phyloP scores from a whole-genome alignment of 2,329 filamentous ascomycete genomes.

The Pseudogymnoascus sp. region DNA sequence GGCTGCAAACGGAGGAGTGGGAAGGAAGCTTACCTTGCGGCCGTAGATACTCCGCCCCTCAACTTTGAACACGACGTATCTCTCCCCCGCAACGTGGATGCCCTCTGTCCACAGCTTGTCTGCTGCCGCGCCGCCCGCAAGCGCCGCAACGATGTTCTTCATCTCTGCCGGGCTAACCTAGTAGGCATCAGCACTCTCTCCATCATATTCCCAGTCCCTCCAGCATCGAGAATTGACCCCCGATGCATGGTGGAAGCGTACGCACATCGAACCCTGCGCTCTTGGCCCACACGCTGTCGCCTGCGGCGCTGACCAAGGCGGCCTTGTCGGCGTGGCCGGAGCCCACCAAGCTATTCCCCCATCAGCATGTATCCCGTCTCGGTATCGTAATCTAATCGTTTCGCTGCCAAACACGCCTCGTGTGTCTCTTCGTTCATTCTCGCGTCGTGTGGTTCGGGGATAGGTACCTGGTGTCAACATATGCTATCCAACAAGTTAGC shows the following conservation, averaged over 20 bases:
- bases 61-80: constrained; percentile 68
- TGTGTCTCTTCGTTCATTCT: neutral
- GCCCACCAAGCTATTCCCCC: constrained; percentile 60
- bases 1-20: neutral
- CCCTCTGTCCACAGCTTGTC: constrained; percentile 65
- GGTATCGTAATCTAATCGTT: neutral
- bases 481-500: constrained; percentile 34
- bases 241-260: neutral
- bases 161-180: constrained; percentile 52
- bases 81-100: constrained; percentile 65
- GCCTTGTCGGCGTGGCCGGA: constrained; percentile 74
- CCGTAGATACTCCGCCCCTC: constrained; percentile 76
- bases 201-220: neutral
- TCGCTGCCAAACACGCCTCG: neutral
- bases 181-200: constrained; percentile 19
- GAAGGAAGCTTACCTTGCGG: constrained; percentile 60
- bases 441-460: constrained; percentile 8
- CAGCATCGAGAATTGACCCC: neutral
- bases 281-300: constrained; percentile 72
- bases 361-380: constrained; percentile 17
- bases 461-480: constrained; percentile 52
- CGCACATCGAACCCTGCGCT: constrained; percentile 51
- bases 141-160: constrained; percentile 46
- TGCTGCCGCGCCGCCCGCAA: constrained; percentile 39
- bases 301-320: constrained; percentile 73